Conservation (phyloP, 163 green algal genomes). For the Scenedesmus sp. region DNA sequence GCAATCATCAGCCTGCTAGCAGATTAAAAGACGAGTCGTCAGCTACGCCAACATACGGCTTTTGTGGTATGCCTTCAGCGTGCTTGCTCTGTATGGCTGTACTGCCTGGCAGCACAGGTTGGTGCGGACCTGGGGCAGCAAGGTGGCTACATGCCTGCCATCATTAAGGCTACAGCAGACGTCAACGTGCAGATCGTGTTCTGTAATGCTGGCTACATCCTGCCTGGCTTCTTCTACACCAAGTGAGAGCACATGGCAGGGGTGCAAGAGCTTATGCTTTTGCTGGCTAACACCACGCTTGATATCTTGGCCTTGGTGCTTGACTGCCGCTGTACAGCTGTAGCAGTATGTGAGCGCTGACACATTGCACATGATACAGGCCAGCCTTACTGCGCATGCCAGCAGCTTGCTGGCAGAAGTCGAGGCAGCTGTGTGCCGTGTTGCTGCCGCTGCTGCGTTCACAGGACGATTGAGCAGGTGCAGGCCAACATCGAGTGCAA, state of each 20-base stretch:
- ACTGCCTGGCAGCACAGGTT: slow-evolving; percentile 61
- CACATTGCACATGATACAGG: neutral
- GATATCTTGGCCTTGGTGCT: too few relatives aligned
- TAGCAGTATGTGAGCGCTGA: neutral
- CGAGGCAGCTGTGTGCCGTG: neutral
- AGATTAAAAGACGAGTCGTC: too few relatives aligned
- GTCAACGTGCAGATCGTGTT: slow-evolving; percentile 91
- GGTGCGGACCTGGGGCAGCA: slow-evolving; percentile 82
- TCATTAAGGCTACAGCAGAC: slow-evolving; percentile 85
- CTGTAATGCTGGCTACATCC: slow-evolving; percentile 96
- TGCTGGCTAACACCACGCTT: neutral
- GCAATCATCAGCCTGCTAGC: neutral
- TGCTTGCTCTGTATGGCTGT: neutral
- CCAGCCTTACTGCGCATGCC: neutral
- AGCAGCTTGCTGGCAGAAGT: neutral
- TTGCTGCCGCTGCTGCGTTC: neutral
- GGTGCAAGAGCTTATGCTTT: neutral
- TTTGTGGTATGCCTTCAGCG: neutral
- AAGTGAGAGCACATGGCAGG: slow-evolving; percentile 55
- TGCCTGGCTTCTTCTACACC: slow-evolving; percentile 95
- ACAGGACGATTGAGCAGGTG: slow-evolving; percentile 63
- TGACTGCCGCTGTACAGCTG: neutral
- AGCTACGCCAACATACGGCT: too few relatives aligned
- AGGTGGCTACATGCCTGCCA: slow-evolving; percentile 81
- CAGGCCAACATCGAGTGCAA: slow-evolving; percentile 97